Percentiles rank a stretch among this genome's conserved stretches.
Evolutionary conservation across 2,329 filamentous ascomycete genomes (phyloP).

Genomic region (Beauveria brongniartii): DNA sequence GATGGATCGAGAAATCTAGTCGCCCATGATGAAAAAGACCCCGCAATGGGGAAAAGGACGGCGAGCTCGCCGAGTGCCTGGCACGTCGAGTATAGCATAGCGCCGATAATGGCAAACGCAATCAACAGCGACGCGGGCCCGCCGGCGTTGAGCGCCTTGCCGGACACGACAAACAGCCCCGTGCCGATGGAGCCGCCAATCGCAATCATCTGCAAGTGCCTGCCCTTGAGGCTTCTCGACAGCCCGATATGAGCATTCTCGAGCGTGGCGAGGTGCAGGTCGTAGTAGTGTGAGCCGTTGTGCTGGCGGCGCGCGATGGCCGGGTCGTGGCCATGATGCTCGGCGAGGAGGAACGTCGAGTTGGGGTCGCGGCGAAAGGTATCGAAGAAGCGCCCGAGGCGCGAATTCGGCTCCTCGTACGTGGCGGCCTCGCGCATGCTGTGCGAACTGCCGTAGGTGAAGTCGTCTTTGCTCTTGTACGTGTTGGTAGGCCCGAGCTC

Average conservation of each 20-base stretch:
- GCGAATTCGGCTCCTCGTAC: slow-evolving; percentile 26
- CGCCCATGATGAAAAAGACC: slow-evolving; percentile 86
- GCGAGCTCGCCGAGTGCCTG: slow-evolving; percentile 89
- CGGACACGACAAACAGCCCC: slow-evolving; percentile 81
- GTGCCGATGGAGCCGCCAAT: slow-evolving; percentile 88
- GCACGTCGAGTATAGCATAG: slow-evolving; percentile 87
- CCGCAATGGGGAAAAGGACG: slow-evolving; percentile 81
- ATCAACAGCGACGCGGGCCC: slow-evolving; percentile 73
- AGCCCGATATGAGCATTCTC: slow-evolving; percentile 71
- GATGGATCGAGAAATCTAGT: slow-evolving; percentile 89
- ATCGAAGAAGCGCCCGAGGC: slow-evolving; percentile 42
- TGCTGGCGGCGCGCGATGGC: slow-evolving; percentile 20
- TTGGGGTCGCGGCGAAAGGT: slow-evolving; percentile 56
- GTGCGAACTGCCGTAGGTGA: slow-evolving; percentile 40
- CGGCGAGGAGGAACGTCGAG: slow-evolving; percentile 36
- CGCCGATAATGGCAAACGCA: slow-evolving; percentile 69
- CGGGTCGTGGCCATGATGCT: slow-evolving; percentile 36
- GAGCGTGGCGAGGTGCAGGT: slow-evolving; percentile 51
- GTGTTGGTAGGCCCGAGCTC: slow-evolving; percentile 50
- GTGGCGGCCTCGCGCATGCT: slow-evolving; percentile 42
- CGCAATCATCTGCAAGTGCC: slow-evolving; percentile 95
- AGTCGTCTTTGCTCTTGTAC: slow-evolving; percentile 51
- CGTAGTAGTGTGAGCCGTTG: slow-evolving; percentile 43
- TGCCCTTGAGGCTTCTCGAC: slow-evolving; percentile 67
- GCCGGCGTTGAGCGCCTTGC: slow-evolving; percentile 59